A percentile compares a stretch with the other conserved stretches of the same genome.
Conservation (phyloP, 495 filamentous ascomycete genomes). For the Cetradonia linearis region DNA sequence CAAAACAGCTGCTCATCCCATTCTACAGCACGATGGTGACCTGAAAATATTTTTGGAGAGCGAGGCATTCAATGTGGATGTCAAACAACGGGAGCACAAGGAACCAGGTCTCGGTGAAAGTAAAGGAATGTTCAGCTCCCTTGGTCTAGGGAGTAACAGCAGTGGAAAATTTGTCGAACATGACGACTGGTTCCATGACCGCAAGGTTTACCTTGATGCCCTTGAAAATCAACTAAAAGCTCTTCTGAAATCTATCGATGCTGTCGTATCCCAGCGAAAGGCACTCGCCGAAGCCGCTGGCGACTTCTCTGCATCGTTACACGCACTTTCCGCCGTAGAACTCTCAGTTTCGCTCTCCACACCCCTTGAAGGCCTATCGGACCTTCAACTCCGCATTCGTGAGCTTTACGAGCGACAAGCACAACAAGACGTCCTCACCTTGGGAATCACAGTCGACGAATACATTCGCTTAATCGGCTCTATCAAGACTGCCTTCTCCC, state of each 20-base stretch:
- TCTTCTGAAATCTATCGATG: constrained; percentile 85
- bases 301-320: constrained; percentile 86
- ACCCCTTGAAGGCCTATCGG: constrained; percentile 80
- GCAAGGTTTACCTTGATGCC: constrained; percentile 84
- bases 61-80: constrained; percentile 86
- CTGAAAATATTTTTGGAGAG: constrained; percentile 95
- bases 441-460: constrained; percentile 96
- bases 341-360: constrained; percentile 78
- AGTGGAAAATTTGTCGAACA: constrained; percentile 88
- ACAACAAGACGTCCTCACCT: constrained; percentile 89
- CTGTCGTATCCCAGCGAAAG: constrained; percentile 82
- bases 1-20: constrained; percentile 81
- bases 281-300: constrained; percentile 84
- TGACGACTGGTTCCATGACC: constrained; percentile 99
- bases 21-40: constrained; percentile 86
- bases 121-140: constrained; percentile 82
- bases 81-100: constrained; percentile 94
- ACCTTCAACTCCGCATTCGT: constrained; percentile 83
- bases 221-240: constrained; percentile 92
- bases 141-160: constrained; percentile 63
- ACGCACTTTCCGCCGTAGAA: constrained; percentile 79
- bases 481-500: constrained; percentile 81
- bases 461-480: constrained; percentile 92
- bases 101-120: constrained; percentile 77
- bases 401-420: constrained; percentile 95